These are phyloP conservation scores for Keithomyces neogunnii DNA, from an alignment of 2,329 filamentous ascomycete species.

Conservation along the genomic window DNA sequence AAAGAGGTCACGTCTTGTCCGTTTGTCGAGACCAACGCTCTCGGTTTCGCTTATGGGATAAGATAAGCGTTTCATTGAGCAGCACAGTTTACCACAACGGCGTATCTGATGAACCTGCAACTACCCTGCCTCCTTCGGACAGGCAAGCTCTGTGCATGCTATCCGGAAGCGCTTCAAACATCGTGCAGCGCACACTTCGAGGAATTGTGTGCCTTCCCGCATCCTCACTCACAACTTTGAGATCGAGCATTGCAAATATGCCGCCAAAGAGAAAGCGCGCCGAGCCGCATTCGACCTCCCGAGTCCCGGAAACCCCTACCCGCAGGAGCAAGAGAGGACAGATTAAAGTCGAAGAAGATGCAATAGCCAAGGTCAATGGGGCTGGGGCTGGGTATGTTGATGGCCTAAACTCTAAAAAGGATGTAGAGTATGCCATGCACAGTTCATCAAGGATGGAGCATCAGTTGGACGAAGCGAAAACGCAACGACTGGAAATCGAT, in stretches of 20 bases:
- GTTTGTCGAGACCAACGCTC: no score
- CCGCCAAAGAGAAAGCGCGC: conserved; percentile 29
- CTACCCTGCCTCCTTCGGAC: not conserved
- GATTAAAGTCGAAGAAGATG: conserved; percentile 5
- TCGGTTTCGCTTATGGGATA: not conserved
- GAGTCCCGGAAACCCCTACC: conserved; percentile 12
- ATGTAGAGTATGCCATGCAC: conserved; percentile 31
- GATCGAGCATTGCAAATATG: conserved; percentile 18
- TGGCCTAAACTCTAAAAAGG: conserved; percentile 11
- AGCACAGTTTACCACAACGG: not conserved
- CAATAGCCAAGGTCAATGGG: not conserved
- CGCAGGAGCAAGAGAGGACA: conserved; percentile 17
- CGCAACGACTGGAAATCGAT: conserved; percentile 38
- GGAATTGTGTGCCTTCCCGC: not conserved
- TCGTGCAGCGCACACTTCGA: not conserved
- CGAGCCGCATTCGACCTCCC: conserved; percentile 12
- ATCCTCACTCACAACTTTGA: not conserved
- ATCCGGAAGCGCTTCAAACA: not conserved
- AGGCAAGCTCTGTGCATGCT: not conserved
- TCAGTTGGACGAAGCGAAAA: conserved; percentile 31
- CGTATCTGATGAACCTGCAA: not conserved
- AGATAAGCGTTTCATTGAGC: not conserved
- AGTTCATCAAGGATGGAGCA: conserved; percentile 42
- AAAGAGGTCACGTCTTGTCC: no score
- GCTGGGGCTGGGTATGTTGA: not conserved